phyloP scores from a whole-genome alignment of 805 yeast species.

The Saccharomycopsis capsularis region DNA sequence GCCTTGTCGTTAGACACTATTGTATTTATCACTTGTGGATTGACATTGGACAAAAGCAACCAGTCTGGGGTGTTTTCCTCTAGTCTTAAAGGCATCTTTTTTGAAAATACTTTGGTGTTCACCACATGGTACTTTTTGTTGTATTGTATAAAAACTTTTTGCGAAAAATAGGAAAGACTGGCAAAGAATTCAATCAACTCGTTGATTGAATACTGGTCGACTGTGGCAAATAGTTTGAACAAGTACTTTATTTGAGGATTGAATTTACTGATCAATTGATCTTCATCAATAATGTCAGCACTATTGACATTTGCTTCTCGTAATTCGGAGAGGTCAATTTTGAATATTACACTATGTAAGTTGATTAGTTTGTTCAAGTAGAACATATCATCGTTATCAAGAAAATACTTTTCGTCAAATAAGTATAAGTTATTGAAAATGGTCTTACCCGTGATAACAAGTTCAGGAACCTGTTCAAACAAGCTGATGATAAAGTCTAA shows the following conservation, averaged over 20 bases:
- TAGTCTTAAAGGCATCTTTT: too few relatives aligned
- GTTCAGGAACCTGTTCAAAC: neutral
- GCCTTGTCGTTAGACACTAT: neutral
- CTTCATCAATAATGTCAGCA: neutral
- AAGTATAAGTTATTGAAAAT: constrained; percentile 4
- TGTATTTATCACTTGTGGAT: neutral
- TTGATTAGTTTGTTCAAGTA: constrained; percentile 3
- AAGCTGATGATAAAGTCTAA: constrained; percentile 2
- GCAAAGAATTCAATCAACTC: constrained; percentile 7
- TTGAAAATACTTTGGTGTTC: neutral
- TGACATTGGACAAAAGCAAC: neutral
- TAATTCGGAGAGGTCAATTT: neutral
- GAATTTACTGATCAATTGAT: neutral
- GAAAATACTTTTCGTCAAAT: neutral
- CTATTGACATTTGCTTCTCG: neutral
- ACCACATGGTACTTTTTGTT: neutral
- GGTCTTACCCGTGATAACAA: neutral
- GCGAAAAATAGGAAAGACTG: constrained; percentile 1
- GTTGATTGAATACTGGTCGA: neutral
- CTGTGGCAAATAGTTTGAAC: constrained; percentile 1
- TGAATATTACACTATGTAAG: constrained; percentile 5
- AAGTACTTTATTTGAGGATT: neutral
- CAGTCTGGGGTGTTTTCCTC: neutral
- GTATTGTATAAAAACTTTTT: neutral
- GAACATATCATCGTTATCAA: constrained; percentile 7